Evolutionary conservation across 148 eudicot species (phyloP).

Genomic region (Rhododendron ovatum): DNA sequence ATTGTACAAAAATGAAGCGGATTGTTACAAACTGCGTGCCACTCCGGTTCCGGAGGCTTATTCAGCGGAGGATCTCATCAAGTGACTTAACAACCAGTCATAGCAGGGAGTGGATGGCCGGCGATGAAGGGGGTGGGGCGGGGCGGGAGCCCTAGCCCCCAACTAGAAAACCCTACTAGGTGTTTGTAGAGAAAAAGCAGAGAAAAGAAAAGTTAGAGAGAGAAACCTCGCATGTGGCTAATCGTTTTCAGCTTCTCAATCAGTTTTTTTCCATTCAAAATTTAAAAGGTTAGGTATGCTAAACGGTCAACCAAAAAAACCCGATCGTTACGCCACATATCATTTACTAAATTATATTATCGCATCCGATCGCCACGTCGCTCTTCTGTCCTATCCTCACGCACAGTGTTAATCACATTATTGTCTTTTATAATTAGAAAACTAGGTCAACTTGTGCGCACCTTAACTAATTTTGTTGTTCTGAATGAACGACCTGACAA

Average conservation of each 20-base stretch:
- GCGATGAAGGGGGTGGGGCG: too few species aligned
- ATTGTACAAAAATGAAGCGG: too few species aligned
- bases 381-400: neutral
- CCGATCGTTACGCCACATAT: slow-evolving; percentile 3
- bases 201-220: neutral
- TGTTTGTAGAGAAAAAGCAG: too few species aligned
- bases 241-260: neutral
- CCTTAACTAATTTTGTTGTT: too few species aligned
- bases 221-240: neutral
- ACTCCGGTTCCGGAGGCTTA: too few species aligned
- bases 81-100: too few species aligned
- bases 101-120: too few species aligned
- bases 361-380: neutral
- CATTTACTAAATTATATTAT: neutral
- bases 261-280: neutral
- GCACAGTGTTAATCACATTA: neutral
- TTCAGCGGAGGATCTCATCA: too few species aligned
- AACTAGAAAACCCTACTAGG: too few species aligned
- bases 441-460: neutral
- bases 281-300: neutral
- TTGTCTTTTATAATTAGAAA: accelerated
- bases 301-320: neutral
- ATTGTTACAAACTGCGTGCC: too few species aligned
- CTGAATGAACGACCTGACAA: too few species aligned
- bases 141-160: too few species aligned